A percentile compares a stretch with the other conserved stretches of the same genome.
These are phyloP conservation scores for Cladosporium sphaerospermum DNA, from an alignment of 2,329 filamentous ascomycete species.

Conservation along the genomic window DNA sequence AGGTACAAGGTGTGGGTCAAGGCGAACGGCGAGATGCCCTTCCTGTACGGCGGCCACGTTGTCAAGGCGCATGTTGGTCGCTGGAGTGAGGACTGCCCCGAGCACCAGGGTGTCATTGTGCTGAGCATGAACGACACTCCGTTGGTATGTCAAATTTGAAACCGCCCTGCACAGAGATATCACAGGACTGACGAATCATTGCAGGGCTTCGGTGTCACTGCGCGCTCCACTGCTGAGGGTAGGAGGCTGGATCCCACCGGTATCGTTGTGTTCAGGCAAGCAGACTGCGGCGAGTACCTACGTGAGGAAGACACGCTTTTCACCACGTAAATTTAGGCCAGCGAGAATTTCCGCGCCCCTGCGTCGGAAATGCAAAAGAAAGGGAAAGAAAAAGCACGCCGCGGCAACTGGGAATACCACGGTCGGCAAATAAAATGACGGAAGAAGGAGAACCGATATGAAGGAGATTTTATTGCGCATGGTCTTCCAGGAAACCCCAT, in stretches of 20 bases:
- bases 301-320: constrained; percentile 69
- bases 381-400: too few relatives aligned
- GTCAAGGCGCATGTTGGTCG: constrained; percentile 76
- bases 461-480: too few relatives aligned
- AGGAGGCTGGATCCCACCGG: constrained; percentile 83
- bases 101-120: constrained; percentile 87
- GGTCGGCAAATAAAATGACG: neutral
- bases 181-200: neutral
- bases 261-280: constrained; percentile 83
- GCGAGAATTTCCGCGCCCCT: neutral
- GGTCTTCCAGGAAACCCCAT: too few relatives aligned
- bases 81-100: constrained; percentile 86
- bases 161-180: neutral
- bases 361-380: too few relatives aligned
- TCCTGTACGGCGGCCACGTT: constrained; percentile 87
- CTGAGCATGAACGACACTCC: constrained; percentile 89
- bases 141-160: constrained; percentile 39
- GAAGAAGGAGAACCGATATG: neutral
- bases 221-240: constrained; percentile 77
- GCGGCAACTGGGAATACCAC: too few relatives aligned
- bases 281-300: constrained; percentile 90
- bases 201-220: constrained; percentile 88
- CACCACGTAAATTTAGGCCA: constrained; percentile 37
- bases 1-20: constrained; percentile 98
- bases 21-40: constrained; percentile 94